Evolutionary conservation across 2,329 filamentous ascomycete genomes (phyloP).

Genomic region (Aspergillus sp.): DNA sequence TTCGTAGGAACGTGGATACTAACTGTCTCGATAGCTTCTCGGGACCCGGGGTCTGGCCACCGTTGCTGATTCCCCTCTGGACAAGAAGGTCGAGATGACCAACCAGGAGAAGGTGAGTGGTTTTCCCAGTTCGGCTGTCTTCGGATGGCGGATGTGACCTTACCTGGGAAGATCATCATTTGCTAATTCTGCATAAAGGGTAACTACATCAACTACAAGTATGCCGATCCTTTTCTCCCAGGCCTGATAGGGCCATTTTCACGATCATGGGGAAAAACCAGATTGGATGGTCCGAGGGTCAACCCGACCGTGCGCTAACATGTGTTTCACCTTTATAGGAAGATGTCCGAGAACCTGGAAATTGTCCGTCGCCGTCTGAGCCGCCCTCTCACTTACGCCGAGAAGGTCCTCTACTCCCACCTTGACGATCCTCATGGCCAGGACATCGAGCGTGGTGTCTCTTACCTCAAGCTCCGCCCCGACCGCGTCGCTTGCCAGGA

Average conservation of each 20-base stretch:
- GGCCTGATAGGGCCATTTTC: neutral
- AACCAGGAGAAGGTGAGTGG: conserved; percentile 75
- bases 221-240: conserved; percentile 24
- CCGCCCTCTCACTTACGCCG: conserved; percentile 88
- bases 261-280: neutral
- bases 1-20: conserved; percentile 14
- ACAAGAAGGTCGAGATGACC: conserved; percentile 97
- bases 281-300: neutral
- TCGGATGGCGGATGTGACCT: conserved; percentile 15
- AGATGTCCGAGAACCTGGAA: conserved; percentile 96
- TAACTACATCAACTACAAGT: conserved; percentile 96
- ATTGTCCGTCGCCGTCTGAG: conserved; percentile 88
- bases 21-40: conserved; percentile 49
- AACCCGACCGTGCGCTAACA: conserved; percentile 19
- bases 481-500: conserved; percentile 99
- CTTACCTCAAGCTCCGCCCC: conserved; percentile 93
- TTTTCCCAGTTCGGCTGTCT: conserved; percentile 20
- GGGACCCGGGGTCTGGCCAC: conserved; percentile 75
- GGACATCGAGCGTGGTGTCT: conserved; percentile 92
- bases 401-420: conserved; percentile 99
- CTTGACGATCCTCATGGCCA: conserved; percentile 94
- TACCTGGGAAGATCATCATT: conserved; percentile 9
- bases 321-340: conserved; percentile 55
- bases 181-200: conserved; percentile 44
- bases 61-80: conserved; percentile 79